A percentile compares a stretch with the other conserved stretches of the same genome.
These are phyloP conservation scores for Mycena amicta DNA, from an alignment of 768 basidiomycete genomes.

Conservation along the genomic window DNA sequence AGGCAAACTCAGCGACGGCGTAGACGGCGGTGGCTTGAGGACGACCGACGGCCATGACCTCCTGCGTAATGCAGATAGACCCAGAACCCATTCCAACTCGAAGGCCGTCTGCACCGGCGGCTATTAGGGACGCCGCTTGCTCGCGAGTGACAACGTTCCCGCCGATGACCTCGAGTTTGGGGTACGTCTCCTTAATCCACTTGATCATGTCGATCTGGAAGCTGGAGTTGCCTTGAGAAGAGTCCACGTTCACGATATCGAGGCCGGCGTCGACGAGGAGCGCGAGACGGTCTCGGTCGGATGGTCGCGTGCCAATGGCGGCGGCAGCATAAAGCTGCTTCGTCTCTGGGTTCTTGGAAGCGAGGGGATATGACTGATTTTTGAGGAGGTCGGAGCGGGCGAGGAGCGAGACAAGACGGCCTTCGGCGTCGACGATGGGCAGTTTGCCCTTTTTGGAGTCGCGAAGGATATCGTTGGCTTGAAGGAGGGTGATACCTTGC, in stretches of 20 bases:
- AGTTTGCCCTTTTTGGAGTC: conserved; percentile 98
- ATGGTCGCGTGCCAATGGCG: conserved; percentile 89
- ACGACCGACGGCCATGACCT: conserved; percentile 98
- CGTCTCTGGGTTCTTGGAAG: conserved; percentile 84
- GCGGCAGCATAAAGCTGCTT: conserved; percentile 98
- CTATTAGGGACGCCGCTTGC: conserved; percentile 92
- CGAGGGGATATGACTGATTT: conserved; percentile 94
- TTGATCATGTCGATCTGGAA: conserved; percentile 94
- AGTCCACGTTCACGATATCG: conserved; percentile 93
- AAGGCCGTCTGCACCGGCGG: conserved; percentile 93
- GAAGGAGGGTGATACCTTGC: conserved; percentile 84
- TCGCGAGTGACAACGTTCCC: conserved; percentile 98
- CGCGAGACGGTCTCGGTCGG: conserved; percentile 81
- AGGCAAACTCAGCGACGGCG: conserved; percentile 91
- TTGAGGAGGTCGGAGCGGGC: conserved; percentile 97
- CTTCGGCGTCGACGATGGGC: conserved; percentile 72
- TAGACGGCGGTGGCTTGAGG: conserved; percentile 99
- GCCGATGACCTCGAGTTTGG: conserved; percentile 89
- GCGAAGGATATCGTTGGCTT: conserved; percentile 94
- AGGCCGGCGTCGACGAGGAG: conserved; percentile 92
- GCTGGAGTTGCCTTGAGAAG: conserved; percentile 93
- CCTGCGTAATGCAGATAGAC: conserved; percentile 99
- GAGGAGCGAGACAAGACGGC: conserved; percentile 78
- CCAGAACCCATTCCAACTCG: conserved; percentile 98
- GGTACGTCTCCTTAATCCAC: conserved; percentile 88